These are phyloP conservation scores for Pyricularia sp. DNA, from an alignment of 2,329 filamentous ascomycete genomes.

Conservation along the genomic window DNA sequence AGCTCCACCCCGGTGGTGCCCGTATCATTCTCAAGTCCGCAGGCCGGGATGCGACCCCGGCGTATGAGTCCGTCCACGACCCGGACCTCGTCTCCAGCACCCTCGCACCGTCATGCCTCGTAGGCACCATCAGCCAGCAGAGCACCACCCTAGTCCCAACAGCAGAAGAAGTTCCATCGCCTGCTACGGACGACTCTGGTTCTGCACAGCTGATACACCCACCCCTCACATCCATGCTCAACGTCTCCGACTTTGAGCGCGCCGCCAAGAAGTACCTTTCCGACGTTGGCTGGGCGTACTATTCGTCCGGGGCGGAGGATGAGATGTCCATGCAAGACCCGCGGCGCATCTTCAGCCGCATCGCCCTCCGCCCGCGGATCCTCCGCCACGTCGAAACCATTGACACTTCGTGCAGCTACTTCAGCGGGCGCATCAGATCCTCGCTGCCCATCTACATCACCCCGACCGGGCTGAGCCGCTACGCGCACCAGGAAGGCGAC, in stretches of 20 bases:
- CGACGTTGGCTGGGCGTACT: constrained; percentile 44
- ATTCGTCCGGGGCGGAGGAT: constrained; percentile 43
- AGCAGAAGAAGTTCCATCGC: background rate
- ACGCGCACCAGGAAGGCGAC: constrained; percentile 8
- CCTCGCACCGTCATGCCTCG: background rate
- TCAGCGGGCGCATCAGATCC: constrained; percentile 9
- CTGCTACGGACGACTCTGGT: no score
- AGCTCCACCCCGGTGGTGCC: constrained; percentile 2
- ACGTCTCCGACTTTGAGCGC: constrained; percentile 36
- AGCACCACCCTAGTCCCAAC: background rate
- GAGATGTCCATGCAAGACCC: constrained; percentile 39
- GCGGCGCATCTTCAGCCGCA: constrained; percentile 33
- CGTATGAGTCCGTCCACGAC: background rate
- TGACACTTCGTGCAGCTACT: constrained; percentile 7
- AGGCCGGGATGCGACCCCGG: background rate
- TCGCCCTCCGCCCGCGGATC: constrained; percentile 41
- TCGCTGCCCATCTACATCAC: constrained; percentile 10
- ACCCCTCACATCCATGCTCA: constrained; percentile 11
- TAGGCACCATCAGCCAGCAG: background rate
- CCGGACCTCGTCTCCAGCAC: background rate
- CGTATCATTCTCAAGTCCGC: background rate
- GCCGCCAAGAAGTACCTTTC: constrained; percentile 33
- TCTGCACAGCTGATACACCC: background rate
- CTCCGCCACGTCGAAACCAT: constrained; percentile 30
- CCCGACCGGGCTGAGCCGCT: constrained; percentile 8